Evolutionary conservation across 345 rosid species (phyloP).

Genomic region (Melaleuca quinquenervia): DNA sequence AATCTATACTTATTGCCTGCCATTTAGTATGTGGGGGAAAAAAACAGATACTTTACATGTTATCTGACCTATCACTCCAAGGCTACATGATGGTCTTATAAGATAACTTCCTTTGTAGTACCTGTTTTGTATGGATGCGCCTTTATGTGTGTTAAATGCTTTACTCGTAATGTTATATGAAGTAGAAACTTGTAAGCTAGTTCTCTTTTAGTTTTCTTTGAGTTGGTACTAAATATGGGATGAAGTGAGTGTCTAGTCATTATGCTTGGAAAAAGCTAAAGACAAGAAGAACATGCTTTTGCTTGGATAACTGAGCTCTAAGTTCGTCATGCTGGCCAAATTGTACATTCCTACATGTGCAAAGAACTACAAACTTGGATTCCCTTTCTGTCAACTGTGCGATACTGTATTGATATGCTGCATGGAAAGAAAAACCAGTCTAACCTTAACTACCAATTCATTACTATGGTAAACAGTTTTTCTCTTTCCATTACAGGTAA

Average conservation of each 20-base stretch:
- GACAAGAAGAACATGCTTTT: not conserved
- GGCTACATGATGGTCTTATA: not conserved
- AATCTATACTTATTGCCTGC: not conserved
- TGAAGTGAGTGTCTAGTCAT: not conserved
- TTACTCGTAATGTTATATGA: not conserved
- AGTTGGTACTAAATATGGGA: not conserved
- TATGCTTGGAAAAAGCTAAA: not conserved
- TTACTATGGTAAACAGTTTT: not conserved
- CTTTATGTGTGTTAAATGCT: not conserved
- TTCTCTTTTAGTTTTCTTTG: not conserved
- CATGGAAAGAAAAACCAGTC: not conserved
- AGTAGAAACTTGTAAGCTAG: not conserved
- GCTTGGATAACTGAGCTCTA: not conserved
- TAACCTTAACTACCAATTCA: not conserved
- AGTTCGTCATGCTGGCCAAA: not conserved
- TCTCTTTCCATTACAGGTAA: not conserved
- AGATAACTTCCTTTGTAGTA: not conserved
- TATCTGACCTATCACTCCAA: not conserved
- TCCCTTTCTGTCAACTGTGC: not conserved
- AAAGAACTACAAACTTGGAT: not conserved
- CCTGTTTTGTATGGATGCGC: not conserved
- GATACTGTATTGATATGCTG: not conserved
- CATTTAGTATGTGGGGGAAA: not conserved
- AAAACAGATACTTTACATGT: not conserved
- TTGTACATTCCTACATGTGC: not conserved